Evolutionary conservation across 306 rosid species (phyloP), one percentile per base, ranked within the genome.

Genomic region (Prunus mira): DNA sequence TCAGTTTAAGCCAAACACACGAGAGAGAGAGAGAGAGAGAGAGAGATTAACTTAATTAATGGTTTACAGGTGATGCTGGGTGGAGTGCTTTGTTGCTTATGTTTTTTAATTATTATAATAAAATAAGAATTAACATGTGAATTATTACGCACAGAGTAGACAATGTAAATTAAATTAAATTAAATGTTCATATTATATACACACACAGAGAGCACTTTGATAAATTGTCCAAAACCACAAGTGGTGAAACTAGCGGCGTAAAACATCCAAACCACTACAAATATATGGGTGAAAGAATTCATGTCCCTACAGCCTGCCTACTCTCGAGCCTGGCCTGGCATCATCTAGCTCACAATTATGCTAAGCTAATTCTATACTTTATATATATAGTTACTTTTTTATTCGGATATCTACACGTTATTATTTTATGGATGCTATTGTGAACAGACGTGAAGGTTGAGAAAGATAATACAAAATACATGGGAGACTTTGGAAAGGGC

Each of bases 211-310:
- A 60, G 32, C 13, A 55, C 25, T 24, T 58, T 10, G 32, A 24
- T 58, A 24, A 3, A 2, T 8, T 46, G 72, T 61, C 69, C 52
- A 61, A 77, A 70, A 51, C 74, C 72, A 12, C 67, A 81, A 41
- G 49, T 22, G 8, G 7, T 75, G 70, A 78, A 78, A 84, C 83
- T 6, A 81, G 67, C 30, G 83, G 83, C 76, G 61, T 6, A 28
- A 32, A 60, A 22, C 11, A 64, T 65, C 69, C 4, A 66, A 17
- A 24, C 47, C 43, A 17, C 18, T 17, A 19, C 61, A 28, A 27
- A 25, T 9, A 64, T n/a, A 13, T 25, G 20, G 19, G 14, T 13
- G 65, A 75, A 75, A 27, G n/a, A 65, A 75, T 75, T 65, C 19
- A 65, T 64, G 27, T 49, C 32, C 46, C 72, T 8, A 47, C 11